Evolutionary conservation across 768 basidiomycete species (phyloP).

Genomic region (Calocybe indica): DNA sequence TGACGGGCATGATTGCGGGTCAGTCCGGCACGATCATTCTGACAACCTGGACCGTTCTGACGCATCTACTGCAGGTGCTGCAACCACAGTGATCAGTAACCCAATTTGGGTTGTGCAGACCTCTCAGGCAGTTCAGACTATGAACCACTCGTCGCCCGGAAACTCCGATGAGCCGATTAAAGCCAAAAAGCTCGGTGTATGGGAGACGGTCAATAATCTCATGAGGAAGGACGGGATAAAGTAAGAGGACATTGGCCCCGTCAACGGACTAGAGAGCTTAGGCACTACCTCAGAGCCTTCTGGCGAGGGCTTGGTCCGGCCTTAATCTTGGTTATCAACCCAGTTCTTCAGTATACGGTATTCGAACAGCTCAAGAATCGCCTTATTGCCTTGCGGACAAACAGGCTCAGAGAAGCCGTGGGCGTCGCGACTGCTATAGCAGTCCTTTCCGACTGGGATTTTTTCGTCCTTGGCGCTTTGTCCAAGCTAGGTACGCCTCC

Average conservation of each 20-base stretch:
- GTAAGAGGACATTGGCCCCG: slow-evolving; percentile 14
- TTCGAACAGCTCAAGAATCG: slow-evolving; percentile 95
- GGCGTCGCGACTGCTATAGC: slow-evolving; percentile 37
- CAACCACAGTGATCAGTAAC: slow-evolving; percentile 85
- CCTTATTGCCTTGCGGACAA: slow-evolving; percentile 58
- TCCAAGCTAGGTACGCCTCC: slow-evolving; percentile 71
- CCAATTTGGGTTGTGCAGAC: slow-evolving; percentile 98
- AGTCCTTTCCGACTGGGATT: slow-evolving; percentile 76
- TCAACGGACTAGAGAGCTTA: background rate
- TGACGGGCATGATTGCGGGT: slow-evolving; percentile 87
- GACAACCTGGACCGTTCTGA: background rate
- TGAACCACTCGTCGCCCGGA: slow-evolving; percentile 27
- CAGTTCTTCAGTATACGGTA: slow-evolving; percentile 89
- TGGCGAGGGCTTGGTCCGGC: slow-evolving; percentile 94
- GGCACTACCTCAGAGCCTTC: slow-evolving; percentile 48
- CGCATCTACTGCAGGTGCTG: slow-evolving; percentile 55
- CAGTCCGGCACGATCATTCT: slow-evolving; percentile 4
- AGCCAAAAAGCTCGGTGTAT: slow-evolving; percentile 50
- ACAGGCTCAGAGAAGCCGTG: slow-evolving; percentile 42
- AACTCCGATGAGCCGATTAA: slow-evolving; percentile 20
- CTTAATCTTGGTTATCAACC: slow-evolving; percentile 90
- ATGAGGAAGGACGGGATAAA: slow-evolving; percentile 62
- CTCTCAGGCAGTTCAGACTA: slow-evolving; percentile 69
- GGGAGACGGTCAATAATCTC: slow-evolving; percentile 66
- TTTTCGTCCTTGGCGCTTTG: slow-evolving; percentile 91